Base-by-base conservation (phyloP, 1,284 basidiomycete genomes). In the Rhizoctonia solani region DNA sequence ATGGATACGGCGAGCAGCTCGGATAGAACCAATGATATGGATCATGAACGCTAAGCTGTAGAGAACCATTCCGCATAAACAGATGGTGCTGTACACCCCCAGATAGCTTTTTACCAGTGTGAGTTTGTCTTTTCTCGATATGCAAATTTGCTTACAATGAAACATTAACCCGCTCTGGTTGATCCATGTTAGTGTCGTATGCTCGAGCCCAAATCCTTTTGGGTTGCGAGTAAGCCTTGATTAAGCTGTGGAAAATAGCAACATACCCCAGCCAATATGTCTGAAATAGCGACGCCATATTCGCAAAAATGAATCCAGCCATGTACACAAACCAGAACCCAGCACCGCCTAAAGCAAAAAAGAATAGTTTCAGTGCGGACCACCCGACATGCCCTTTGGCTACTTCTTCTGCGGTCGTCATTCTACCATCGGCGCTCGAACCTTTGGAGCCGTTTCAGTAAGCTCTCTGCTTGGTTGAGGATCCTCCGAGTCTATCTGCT, bases 391-490 rank as follows among this genome's bases (percentile, higher is more conserved):
- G 81, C 1, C 86, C 87, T 63, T 82, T 77, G 1, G 81, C 79
- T 58, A 85, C 80, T 75, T 88, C 86, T 72, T 88, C 87, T 3
- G 80, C 83, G 13, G 86, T 77, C 34, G 86, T 79, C 1, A 87
- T 76, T 71, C 84, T 83, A 0, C 83, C 82, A 49, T 76, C 75
- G 6, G 71, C 66, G 70, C 75, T 77, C 4, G 72, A 63, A 67
- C 71, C 34, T 76, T 75, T 8, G 73, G 72, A 19, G 11, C 11
- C 4, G 32, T 34, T 77, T 75, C 19, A 50, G 19, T 16, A 6
- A 4, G 47, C n/a, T 21, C 66, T 76, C 72, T 14, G 21, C 21
- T 2, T 71, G 70, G 3, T 69, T 30, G n/a, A n/a, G n/a, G n/a
- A n/a, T n/a, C n/a, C n/a, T 81, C 77, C 77, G 66, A 80, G 79